Base-by-base conservation (phyloP, 345 rosid genomes). In the Erysimum cheiranthoides region DNA sequence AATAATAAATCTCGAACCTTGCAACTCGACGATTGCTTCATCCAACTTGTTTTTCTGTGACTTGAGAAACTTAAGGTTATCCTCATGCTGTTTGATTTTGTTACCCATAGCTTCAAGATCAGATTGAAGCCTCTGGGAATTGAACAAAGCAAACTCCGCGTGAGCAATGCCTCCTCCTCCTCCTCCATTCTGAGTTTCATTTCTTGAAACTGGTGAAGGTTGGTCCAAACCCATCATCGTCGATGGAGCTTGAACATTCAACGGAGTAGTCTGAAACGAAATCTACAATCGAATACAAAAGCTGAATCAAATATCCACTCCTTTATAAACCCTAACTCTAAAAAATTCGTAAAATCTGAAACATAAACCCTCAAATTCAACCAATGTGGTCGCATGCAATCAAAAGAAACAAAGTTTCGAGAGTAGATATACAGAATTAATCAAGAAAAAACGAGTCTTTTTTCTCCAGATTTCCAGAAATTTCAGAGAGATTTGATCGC, bases 61-160 rank as follows among this genome's bases (percentile, higher is more conserved):
- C 70, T 82, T 85, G 82, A 87, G 71, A 68, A 82, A 73, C 12
- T 70, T 84, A n/a, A 88, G 25, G 68, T 83, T 83, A 43, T 85
- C 84, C 50, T 92, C 96, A 5, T 87, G 94, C 66, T 78, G 89
- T 79, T 88, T 90, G 81, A 92, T 81, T 79, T 84, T 87, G 77
- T 57, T 62, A 64, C 93, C 97, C 38, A 89, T 66, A 2, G 39
- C 28, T 30, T 83, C 87, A 39, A 88, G 83, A 68, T 88, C 96
- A 77, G 91, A 88, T 79, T 92, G 80, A 82, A 90, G 91, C 80
- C 78, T 92, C 85, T 83, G 68, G 35, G 90, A 78, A 77, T 78
- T 76, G 74, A 62, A 73, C 50, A 86, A 2, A 42, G 81, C 54
- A 50, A 73, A 56, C 56, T 81, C 85, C 1, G 80, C 86, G 11